Evolutionary conservation across 106 monocot species (phyloP), one percentile per base, ranked within the genome.

Genomic region (Amphibolis antarctica): DNA sequence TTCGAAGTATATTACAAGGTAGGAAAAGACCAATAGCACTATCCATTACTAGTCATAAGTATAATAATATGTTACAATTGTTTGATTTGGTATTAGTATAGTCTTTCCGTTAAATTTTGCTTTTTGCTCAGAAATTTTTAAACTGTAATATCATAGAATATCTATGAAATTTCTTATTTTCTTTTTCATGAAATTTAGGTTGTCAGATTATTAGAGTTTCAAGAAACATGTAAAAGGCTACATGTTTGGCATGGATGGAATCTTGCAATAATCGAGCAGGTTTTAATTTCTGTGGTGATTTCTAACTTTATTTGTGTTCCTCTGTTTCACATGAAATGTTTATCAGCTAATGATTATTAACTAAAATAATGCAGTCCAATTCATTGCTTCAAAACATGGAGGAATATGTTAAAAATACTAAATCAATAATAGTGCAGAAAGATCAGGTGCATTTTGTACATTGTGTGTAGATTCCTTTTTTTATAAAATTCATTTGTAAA

Each of bases 191-290:
- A n/a, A 69, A 18, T 75, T 71, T 72, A 93, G 88, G 89, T 83
- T 44, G 88, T 79, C 60, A 79, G 69, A 62, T 73, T 88, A 66
- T 85, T 86, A 14, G 88, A 88, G 66, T 93, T 93, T 71, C 86
- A 93, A 66, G 93, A 93, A 81, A 72, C 82, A 18, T 93, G 86
- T 57, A 88, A 83, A 75, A 77, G 65, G 46, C 72, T 93, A 69
- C 81, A 79, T 77, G 62, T 88, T 66, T 73, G 93, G 43, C 83
- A 83, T 55, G 85, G 88, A 65, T 83, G 85, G 53, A 86, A 65
- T 44, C 86, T 81, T 72, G 63, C 83, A 65, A 93, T 85, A 72
- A 81, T 89, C 43, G 85, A 93, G 47, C 88, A 83, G 93, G 93
- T 93, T 60, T 46, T 12, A 5, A 25, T 59, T 5, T 68, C 56